Evolutionary conservation across 805 yeast species (phyloP), one percentile per base, ranked within the genome.

Genomic region (Lipomyces japonicus): DNA sequence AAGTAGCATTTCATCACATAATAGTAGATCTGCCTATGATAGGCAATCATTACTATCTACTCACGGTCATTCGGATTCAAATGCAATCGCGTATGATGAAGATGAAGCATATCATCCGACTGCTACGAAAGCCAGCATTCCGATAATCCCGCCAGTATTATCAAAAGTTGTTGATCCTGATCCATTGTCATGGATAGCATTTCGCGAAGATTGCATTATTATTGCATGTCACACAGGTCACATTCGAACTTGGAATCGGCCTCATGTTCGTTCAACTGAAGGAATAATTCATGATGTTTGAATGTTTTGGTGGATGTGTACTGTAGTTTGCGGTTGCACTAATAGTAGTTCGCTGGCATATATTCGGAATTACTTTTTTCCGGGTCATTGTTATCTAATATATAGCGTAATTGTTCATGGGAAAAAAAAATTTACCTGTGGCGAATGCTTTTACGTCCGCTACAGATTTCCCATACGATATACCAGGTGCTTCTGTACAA

Each of bases 241-340:
- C 34, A 54, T 55, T 34, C 40, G 55, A n/a, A 55, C 58, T 2
- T 55, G 59, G 59, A 55, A 54, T 31, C 36, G 59, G n/a, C 59
- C 59, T 19, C 30, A 26, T 16, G 50, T 54, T n/a, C 44, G 36
- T 23, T 41, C 49, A 26, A 38, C 25, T 10, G 50, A 43, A 5
- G 56, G 56, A n/a, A 25, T 44, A 14, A 26, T 44, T n/a, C 16
- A 44, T 6, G 22, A 34, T 19, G 16, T 18, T 16, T 7, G 23
- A 7, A 34, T 32, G 39, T 31, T n/a, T n/a, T n/a, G n/a, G n/a
- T 14, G 34, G n/a, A 12, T 30, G 12, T 30, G 12, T 30, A n/a
- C n/a, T 14, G 34, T 30, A 14, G 34, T 30, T 12, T n/a, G 34
- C 34, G 34, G n/a, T n/a, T n/a, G n/a, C n/a, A n/a, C n/a, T n/a